Evolutionary conservation across 371 early-diverging fungal genomes (phyloP), one percentile per base, ranked within the genome.

Genomic region (Saksenaea oblongispora): DNA sequence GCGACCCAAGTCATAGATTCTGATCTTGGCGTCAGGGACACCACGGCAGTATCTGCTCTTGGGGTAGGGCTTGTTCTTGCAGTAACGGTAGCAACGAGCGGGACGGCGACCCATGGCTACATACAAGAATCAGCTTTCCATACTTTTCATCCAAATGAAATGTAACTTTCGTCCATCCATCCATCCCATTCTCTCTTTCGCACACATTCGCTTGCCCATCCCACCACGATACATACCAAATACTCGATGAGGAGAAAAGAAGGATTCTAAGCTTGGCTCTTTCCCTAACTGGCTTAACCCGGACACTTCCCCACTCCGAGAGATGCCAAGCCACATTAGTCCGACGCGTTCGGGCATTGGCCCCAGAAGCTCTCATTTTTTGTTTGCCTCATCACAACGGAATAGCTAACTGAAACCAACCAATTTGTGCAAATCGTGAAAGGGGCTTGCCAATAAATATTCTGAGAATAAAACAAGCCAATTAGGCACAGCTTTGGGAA

Each of bases 11-110:
- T 99, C 99, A 86, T 90, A 99, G 84, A 99, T 99, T 70, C 97
- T 85, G 80, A 99, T 93, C 94, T 99, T 99, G 81, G 99, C 91
- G 87, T 81, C 95, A 58, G 99, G 99, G 74, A 99, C 99, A 95
- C 99, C 99, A 89, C 99, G 98, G 87, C 94, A 93, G 94, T 94
- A 99, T 73, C 99, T 93, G 66, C 97, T 97, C 92, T 99, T 99
- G 74, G 99, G 99, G 87, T 99, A 99, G 70, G 99, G 99, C 93
- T 99, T 99, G 95, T 99, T 99, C 88, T 98, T 99, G 85, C 99
- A 97, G 89, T 99, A 99, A 82, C 97, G 91, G 88, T 98, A 98
- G 88, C 98, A 98, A 74, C 97, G 94, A 85, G 98, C 98, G 69
- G 98, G 98, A 95, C 98, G 97, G 69, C 98, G 97, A 95, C 97